Conservation (phyloP, 148 eudicot species). For the Diospyros lotus region DNA sequence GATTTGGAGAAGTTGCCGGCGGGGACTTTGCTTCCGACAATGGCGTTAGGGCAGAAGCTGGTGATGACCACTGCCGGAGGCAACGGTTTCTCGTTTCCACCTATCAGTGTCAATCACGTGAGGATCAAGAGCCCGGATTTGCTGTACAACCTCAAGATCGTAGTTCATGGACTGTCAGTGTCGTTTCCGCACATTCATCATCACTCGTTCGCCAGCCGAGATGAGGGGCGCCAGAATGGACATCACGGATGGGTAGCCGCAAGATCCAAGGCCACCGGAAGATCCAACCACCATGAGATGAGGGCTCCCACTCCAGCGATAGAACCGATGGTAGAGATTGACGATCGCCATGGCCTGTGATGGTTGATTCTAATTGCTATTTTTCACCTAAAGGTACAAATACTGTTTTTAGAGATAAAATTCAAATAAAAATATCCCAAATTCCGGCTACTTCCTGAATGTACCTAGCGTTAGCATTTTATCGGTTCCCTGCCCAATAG, state of each 20-base stretch:
- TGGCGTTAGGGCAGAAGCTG: slow-evolving; percentile 45
- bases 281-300: neutral
- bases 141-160: slow-evolving; percentile 58
- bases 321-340: neutral
- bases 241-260: too few relatives aligned
- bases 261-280: neutral
- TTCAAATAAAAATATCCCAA: too few relatives aligned
- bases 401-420: too few relatives aligned
- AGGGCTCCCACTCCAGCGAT: neutral
- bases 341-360: slow-evolving; percentile 3
- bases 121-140: slow-evolving; percentile 53
- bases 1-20: slow-evolving; percentile 54
- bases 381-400: too few relatives aligned
- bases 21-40: slow-evolving; percentile 46
- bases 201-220: neutral
- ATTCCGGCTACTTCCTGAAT: too few relatives aligned
- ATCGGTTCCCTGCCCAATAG: too few relatives aligned
- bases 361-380: neutral
- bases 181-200: neutral
- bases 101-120: slow-evolving; percentile 64
- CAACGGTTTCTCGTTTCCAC: slow-evolving; percentile 10
- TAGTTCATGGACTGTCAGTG: slow-evolving; percentile 51
- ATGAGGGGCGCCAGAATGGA: neutral
- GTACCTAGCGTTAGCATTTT: too few relatives aligned
- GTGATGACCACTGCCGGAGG: slow-evolving; percentile 51